A percentile compares a stretch with the other conserved stretches of the same genome.
These are phyloP conservation scores for Quercus tomentella DNA, from an alignment of 331 rosid species.

Conservation along the genomic window DNA sequence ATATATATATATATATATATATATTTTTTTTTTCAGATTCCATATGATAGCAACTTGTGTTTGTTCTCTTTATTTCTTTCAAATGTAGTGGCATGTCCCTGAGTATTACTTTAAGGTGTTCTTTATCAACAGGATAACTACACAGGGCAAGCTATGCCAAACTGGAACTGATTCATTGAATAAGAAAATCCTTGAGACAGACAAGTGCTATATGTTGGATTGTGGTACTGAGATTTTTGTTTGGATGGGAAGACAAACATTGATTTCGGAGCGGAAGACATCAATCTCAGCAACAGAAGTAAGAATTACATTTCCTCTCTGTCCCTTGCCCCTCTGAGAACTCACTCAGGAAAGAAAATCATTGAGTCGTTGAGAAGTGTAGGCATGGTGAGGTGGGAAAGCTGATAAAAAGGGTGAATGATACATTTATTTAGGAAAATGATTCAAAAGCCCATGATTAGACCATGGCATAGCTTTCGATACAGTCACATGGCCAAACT, in stretches of 20 bases:
- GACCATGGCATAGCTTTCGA: background rate
- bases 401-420: background rate
- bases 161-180: slow-evolving; percentile 42
- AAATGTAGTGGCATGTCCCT: background rate
- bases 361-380: background rate
- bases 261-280: slow-evolving; percentile 75
- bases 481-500: background rate
- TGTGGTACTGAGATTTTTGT: slow-evolving; percentile 71
- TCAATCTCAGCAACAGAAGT: slow-evolving; percentile 76
- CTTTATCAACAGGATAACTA: slow-evolving; percentile 62
- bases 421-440: background rate
- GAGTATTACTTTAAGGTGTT: slow-evolving; percentile 1
- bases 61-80: background rate
- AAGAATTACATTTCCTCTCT: slow-evolving; percentile 30
- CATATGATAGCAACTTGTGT: background rate
- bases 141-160: slow-evolving; percentile 67
- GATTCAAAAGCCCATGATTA: background rate
- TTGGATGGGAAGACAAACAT: slow-evolving; percentile 91
- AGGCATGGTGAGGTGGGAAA: background rate
- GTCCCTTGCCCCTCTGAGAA: background rate
- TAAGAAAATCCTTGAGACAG: slow-evolving; percentile 73
- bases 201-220: slow-evolving; percentile 93
- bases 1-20: too few species aligned
- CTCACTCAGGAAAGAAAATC: background rate
- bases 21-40: background rate